Conservation (phyloP, 129 eudicot species). For the Glebionis coronaria region DNA sequence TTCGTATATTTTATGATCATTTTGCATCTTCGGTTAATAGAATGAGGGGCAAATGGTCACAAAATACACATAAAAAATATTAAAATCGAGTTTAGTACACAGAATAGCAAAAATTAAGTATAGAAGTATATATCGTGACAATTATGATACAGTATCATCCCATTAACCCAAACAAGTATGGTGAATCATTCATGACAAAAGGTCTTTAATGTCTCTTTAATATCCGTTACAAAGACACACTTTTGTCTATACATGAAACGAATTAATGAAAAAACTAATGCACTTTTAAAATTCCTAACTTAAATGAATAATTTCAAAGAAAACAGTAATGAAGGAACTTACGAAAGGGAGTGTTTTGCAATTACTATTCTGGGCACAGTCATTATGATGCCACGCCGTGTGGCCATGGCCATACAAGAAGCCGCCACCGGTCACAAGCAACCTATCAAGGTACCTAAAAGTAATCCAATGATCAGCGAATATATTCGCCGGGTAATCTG, state of each 20-base stretch:
- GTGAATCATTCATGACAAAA: no score
- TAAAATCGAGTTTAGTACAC: no score
- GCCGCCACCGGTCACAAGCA: conserved; percentile 63
- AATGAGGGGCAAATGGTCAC: no score
- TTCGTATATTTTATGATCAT: no score
- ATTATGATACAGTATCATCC: no score
- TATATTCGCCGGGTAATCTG: conserved; percentile 20
- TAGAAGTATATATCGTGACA: no score
- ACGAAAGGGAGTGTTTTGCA: conserved; percentile 61
- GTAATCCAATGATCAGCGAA: conserved; percentile 53
- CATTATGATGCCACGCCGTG: conserved; percentile 53
- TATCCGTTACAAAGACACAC: conserved; percentile 7
- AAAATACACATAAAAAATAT: no score
- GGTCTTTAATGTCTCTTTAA: neutral
- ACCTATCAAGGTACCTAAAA: conserved; percentile 37
- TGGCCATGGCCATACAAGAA: conserved; percentile 54
- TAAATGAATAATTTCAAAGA: neutral
- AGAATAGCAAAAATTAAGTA: no score
- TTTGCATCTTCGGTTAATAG: no score
- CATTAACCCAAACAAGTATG: no score
- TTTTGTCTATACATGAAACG: neutral
- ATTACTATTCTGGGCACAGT: conserved; percentile 27
- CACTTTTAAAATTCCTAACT: conserved; percentile 9
- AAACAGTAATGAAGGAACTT: conserved; percentile 20
- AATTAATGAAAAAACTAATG: neutral